Percentiles rank a stretch among this genome's conserved stretches.
phyloP scores from a whole-genome alignment of 371 early-diverging fungal species.

The Smittium culicis region DNA sequence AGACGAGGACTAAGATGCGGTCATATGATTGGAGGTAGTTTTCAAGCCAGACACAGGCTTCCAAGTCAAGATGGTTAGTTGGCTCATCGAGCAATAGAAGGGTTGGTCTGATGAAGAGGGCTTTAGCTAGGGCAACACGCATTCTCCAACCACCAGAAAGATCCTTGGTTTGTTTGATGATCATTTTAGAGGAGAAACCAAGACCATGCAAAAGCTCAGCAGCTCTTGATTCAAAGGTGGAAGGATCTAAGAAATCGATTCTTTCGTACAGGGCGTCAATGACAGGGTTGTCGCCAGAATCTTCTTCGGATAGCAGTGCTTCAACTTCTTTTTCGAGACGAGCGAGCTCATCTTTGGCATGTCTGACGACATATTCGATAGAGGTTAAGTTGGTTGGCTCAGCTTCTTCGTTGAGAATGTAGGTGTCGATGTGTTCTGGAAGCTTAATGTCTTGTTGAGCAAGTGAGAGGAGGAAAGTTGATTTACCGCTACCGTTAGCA shows the following conservation, averaged over 20 bases:
- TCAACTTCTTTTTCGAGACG: slow-evolving; percentile 86
- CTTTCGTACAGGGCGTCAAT: slow-evolving; percentile 91
- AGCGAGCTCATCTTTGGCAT: slow-evolving; percentile 74
- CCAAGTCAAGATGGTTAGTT: slow-evolving; percentile 90
- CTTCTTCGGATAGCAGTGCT: slow-evolving; percentile 61
- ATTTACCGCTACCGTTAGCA: slow-evolving; percentile 96
- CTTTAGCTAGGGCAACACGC: slow-evolving; percentile 94
- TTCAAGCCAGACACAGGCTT: slow-evolving; percentile 96
- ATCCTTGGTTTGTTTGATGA: slow-evolving; percentile 78
- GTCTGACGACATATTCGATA: slow-evolving; percentile 76
- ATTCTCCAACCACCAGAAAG: slow-evolving; percentile 99
- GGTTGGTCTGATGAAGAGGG: slow-evolving; percentile 91
- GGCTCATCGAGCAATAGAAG: slow-evolving; percentile 91
- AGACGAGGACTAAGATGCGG: slow-evolving; percentile 87
- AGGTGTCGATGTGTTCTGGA: slow-evolving; percentile 92
- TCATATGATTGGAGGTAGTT: slow-evolving; percentile 88
- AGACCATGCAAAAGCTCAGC: slow-evolving; percentile 83
- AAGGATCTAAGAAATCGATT: slow-evolving; percentile 78
- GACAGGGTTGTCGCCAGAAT: slow-evolving; percentile 71
- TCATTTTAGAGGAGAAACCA: slow-evolving; percentile 77
- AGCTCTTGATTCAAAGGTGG: slow-evolving; percentile 90
- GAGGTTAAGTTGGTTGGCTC: slow-evolving; percentile 84
- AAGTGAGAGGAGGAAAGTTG: slow-evolving; percentile 88
- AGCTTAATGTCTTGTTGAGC: slow-evolving; percentile 91
- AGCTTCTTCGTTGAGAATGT: slow-evolving; percentile 89